Evolutionary conservation across 257 asterid species (phyloP).

Genomic region (Lycium barbarum): DNA sequence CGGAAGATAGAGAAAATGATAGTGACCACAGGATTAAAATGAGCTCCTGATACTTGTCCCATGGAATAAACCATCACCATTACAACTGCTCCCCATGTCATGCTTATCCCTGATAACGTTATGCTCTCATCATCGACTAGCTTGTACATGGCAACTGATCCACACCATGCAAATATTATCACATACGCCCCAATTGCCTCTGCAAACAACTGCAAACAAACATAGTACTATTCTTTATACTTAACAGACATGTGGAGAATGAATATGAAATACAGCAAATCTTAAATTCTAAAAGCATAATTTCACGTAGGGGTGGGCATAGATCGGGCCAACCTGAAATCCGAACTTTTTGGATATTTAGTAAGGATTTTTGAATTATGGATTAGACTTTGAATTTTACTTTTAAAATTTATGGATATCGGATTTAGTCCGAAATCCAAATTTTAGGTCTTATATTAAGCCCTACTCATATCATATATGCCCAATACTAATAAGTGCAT

Average conservation of each 20-base stretch:
- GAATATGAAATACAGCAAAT: background rate
- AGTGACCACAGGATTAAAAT: conserved; percentile 85
- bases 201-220: conserved; percentile 54
- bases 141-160: conserved; percentile 63
- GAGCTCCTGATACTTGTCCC: conserved; percentile 89
- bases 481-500: no score
- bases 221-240: background rate
- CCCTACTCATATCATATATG: no score
- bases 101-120: conserved; percentile 66
- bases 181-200: conserved; percentile 73
- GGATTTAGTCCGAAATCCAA: no score
- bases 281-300: no score
- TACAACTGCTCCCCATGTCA: conserved; percentile 78
- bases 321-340: no score
- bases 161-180: conserved; percentile 76
- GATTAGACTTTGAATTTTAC: no score
- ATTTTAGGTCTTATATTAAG: no score
- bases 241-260: no score
- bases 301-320: background rate
- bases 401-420: no score
- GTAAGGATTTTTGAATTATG: no score
- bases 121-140: conserved; percentile 56
- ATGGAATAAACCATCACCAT: conserved; percentile 74
- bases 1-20: conserved; percentile 57
- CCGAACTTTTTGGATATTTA: no score